These are phyloP conservation scores for Hippophae tibetana DNA, from an alignment of 306 rosid species.

Conservation along the genomic window DNA sequence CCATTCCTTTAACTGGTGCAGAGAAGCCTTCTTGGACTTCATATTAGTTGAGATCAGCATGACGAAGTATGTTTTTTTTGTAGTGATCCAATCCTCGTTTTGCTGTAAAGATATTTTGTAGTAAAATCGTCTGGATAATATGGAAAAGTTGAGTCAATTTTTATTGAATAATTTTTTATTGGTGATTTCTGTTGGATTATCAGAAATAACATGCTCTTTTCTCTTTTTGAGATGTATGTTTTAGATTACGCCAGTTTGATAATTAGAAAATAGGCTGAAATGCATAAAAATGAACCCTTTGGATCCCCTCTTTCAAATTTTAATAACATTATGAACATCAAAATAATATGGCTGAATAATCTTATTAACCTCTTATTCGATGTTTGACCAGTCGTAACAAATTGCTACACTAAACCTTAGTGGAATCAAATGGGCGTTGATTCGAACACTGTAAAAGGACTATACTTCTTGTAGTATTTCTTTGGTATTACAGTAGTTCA, in stretches of 20 bases:
- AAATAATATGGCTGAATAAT: constrained; percentile 34
- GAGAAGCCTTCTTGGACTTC: constrained; percentile 25
- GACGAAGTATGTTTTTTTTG: not conserved
- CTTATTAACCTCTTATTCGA: constrained; percentile 43
- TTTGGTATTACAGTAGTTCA: constrained; percentile 15
- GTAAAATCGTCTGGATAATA: too few relatives aligned
- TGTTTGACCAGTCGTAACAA: constrained; percentile 34
- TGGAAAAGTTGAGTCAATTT: too few relatives aligned
- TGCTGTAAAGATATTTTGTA: not conserved
- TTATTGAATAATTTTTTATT: too few relatives aligned
- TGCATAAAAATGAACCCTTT: too few relatives aligned
- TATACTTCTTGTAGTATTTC: constrained; percentile 26
- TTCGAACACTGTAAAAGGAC: constrained; percentile 20
- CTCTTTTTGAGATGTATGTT: too few relatives aligned
- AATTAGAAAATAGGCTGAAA: too few relatives aligned
- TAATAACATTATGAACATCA: not conserved
- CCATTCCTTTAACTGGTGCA: constrained; percentile 20
- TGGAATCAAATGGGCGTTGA: constrained; percentile 22
- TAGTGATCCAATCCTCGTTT: not conserved
- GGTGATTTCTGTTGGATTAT: too few relatives aligned
- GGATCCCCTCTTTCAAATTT: too few relatives aligned
- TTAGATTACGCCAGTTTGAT: too few relatives aligned
- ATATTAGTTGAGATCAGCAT: constrained; percentile 8
- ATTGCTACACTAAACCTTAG: constrained; percentile 32
- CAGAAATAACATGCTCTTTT: too few relatives aligned